Percentiles rank a stretch among this genome's conserved stretches.
Conservation (phyloP, 2,329 filamentous ascomycete genomes). For the Exophiala spinifera region DNA sequence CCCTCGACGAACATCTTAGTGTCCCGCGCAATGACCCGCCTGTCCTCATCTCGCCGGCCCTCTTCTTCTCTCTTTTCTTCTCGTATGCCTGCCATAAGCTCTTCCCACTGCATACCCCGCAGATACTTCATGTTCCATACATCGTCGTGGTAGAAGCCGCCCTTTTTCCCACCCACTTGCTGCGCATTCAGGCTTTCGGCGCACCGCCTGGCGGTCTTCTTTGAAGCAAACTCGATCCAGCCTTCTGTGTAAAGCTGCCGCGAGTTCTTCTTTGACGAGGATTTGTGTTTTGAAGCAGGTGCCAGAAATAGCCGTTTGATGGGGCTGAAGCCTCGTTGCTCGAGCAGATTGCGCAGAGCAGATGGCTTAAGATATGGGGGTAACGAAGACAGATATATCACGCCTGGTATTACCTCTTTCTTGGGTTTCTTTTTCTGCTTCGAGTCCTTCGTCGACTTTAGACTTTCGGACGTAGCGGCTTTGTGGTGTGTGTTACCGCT, state of each 20-base stretch:
- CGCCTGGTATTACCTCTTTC: constrained; percentile 32
- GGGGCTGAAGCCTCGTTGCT: constrained; percentile 41
- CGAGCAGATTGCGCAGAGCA: constrained; percentile 42
- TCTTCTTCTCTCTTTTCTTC: constrained; percentile 43
- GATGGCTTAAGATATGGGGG: constrained; percentile 49
- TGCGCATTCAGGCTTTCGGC: constrained; percentile 46
- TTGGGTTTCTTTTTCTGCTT: constrained; percentile 40
- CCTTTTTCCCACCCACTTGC: constrained; percentile 44
- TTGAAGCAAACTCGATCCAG: constrained; percentile 48
- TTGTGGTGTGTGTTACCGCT: background rate
- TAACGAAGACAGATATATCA: constrained; percentile 45
- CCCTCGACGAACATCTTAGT: constrained; percentile 44
- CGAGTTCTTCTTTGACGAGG: constrained; percentile 37
- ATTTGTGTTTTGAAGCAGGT: constrained; percentile 34
- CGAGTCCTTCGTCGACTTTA: constrained; percentile 55
- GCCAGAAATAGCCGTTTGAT: constrained; percentile 46
- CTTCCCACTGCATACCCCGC: constrained; percentile 42
- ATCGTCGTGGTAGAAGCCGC: constrained; percentile 47
- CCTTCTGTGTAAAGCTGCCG: constrained; percentile 45
- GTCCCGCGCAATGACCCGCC: constrained; percentile 42
- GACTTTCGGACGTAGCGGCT: background rate
- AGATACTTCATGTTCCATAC: constrained; percentile 49
- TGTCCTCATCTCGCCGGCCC: constrained; percentile 41
- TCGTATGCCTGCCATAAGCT: constrained; percentile 45
- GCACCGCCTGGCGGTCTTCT: constrained; percentile 44